A percentile compares a stretch with the other conserved stretches of the same genome.
Evolutionary conservation across 2,329 filamentous ascomycete genomes (phyloP).

Genomic region (Elsinoe batatas): DNA sequence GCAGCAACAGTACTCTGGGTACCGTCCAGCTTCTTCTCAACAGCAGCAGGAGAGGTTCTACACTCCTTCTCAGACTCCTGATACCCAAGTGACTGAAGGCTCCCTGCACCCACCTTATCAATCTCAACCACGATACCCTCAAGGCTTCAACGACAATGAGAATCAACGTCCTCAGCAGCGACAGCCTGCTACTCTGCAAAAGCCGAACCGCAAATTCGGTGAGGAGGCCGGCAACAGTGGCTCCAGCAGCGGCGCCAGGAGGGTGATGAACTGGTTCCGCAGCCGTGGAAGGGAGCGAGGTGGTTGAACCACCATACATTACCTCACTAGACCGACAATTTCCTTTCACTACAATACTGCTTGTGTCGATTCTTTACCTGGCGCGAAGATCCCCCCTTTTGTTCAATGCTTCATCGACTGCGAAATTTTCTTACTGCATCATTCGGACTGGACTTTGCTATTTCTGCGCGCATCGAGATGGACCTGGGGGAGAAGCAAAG

Average conservation of each 20-base stretch:
- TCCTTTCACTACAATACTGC: background rate
- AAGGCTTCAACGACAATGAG: conserved; percentile 24
- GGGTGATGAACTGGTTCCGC: conserved; percentile 98
- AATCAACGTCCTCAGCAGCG: conserved; percentile 36
- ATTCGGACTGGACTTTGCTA: background rate
- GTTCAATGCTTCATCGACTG: background rate
- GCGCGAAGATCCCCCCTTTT: conserved; percentile 8
- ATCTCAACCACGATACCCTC: conserved; percentile 31
- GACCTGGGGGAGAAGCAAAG: background rate
- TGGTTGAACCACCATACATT: conserved; percentile 6
- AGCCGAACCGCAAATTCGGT: conserved; percentile 65
- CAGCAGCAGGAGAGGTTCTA: conserved; percentile 15
- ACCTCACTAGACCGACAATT: background rate
- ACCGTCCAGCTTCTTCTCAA: conserved; percentile 9
- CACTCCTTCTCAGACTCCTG: conserved; percentile 25
- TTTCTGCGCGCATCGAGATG: background rate
- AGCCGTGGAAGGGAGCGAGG: conserved; percentile 59
- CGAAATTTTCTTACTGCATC: background rate
- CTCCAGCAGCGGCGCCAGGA: conserved; percentile 75
- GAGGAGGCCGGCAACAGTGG: conserved; percentile 72
- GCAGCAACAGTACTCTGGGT: conserved; percentile 21
- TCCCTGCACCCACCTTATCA: conserved; percentile 16
- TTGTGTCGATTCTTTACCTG: background rate
- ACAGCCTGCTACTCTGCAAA: conserved; percentile 51
- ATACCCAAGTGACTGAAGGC: conserved; percentile 23